Percentiles rank a stretch among this genome's conserved stretches.
These are phyloP conservation scores for Handroanthus guayacan DNA, from an alignment of 257 asterid species.

Conservation along the genomic window DNA sequence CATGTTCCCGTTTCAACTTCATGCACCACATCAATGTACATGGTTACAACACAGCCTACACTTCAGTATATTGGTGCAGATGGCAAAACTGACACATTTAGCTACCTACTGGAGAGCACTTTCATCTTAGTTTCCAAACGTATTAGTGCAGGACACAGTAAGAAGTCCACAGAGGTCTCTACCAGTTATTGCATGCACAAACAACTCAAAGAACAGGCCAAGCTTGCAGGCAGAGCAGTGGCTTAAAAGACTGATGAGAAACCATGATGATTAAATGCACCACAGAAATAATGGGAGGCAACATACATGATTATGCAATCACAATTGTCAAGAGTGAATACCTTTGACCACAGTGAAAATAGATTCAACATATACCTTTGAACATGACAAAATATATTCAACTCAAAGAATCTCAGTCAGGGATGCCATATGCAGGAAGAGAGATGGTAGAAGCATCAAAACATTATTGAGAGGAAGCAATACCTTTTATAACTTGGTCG, in stretches of 20 bases:
- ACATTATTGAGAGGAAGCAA: slow-evolving; percentile 17
- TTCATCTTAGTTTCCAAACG: not conserved
- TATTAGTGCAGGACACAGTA: slow-evolving; percentile 10
- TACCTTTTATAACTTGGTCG: slow-evolving; percentile 56
- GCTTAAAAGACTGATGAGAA: slow-evolving; percentile 32
- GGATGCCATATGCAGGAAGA: slow-evolving; percentile 30
- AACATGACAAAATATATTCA: slow-evolving; percentile 11
- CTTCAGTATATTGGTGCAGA: slow-evolving; percentile 13
- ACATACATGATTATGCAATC: not conserved
- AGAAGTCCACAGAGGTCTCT: slow-evolving; percentile 12
- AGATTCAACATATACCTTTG: not conserved
- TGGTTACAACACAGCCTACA: slow-evolving; percentile 1
- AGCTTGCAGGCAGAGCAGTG: slow-evolving; percentile 31
- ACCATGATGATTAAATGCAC: not conserved
- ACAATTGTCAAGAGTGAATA: slow-evolving; percentile 19
- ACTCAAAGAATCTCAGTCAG: slow-evolving; percentile 17
- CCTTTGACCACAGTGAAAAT: slow-evolving; percentile 14
- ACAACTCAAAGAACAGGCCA: not conserved
- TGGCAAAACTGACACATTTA: too few species aligned
- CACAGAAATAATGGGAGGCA: not conserved
- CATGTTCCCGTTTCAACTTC: not conserved
- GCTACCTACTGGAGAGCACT: too few species aligned
- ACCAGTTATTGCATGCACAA: slow-evolving; percentile 26
- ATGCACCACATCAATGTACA: not conserved
- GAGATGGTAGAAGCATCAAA: slow-evolving; percentile 16